Base-by-base conservation (phyloP, 2,329 filamentous ascomycete species). In the Fusarium temperatum region DNA sequence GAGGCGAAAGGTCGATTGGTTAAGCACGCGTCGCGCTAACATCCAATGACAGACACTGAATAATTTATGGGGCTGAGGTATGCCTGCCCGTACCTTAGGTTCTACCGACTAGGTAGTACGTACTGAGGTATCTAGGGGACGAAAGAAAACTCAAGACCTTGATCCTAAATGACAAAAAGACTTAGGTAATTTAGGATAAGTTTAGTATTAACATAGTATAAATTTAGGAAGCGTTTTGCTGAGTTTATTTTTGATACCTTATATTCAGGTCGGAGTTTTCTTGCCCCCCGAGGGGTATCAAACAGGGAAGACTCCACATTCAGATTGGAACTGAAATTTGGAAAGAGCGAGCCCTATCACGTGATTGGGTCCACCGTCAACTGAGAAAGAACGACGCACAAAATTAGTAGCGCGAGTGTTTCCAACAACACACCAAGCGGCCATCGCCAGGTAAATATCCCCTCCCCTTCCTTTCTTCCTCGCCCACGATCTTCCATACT, bases 401-500 rank as follows among this genome's bases (percentile, higher is more conserved):
- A 83, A 83, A 82, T 67, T 67, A 78, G 79, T 69, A 74, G 73
- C 75, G 77, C 78, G 65, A 39, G 63, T 45, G 70, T 82, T 78
- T 75, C 78, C 76, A 79, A 80, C 75, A 81, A 78, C 82, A 81
- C 82, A 83, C 79, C 80, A 83, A 83, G 82, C 81, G 81, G 81
- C 80, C 78, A 77, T 77, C 82, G 79, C 78, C 79, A 83, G 82
- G 82, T 83, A 83, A 79, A 78, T 74, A 68, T 67, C 35, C 63
- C 61, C 44, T 63, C 63, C 50, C 67, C 73, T 75, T 66, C 58
- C 64, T 76, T 75, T 67, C 70, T 71, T 70, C 72, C 72, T 74
- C 71, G 76, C 73, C 68, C 74, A 74, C 72, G 75, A 75, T 75
- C 68, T 63, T 75, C 64, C 44, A 59, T 72, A 77, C 80, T 81